These are phyloP conservation scores for Sanghuangporus baumii DNA, from an alignment of 1,284 basidiomycete species.

Conservation along the genomic window DNA sequence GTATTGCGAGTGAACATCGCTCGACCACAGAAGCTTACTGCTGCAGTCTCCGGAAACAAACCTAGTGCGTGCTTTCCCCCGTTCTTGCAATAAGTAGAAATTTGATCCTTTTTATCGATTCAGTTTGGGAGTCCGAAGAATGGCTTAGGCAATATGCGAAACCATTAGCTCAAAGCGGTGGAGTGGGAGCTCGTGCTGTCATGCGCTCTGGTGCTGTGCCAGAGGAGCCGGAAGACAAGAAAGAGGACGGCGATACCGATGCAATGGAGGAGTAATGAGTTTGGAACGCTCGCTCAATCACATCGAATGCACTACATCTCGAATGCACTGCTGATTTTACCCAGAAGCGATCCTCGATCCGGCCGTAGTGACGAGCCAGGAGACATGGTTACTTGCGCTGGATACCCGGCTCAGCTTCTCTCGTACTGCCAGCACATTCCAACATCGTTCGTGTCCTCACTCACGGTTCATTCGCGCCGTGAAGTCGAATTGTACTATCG, in stretches of 20 bases:
- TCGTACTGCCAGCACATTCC: too few species aligned
- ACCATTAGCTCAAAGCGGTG: constrained; percentile 65
- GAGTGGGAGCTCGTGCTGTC: constrained; percentile 36
- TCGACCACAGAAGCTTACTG: constrained; percentile 59
- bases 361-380: too few species aligned
- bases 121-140: constrained; percentile 84
- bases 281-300: too few species aligned
- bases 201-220: constrained; percentile 41
- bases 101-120: background rate
- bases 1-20: constrained; percentile 64
- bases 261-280: constrained; percentile 54
- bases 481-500: too few species aligned
- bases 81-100: background rate
- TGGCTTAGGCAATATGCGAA: constrained; percentile 73
- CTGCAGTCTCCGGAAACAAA: constrained; percentile 63
- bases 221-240: constrained; percentile 22
- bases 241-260: constrained; percentile 31
- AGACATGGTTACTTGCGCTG: too few species aligned
- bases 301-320: too few species aligned
- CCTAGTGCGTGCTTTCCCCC: constrained; percentile 49
- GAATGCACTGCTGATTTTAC: too few species aligned
- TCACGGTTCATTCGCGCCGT: too few species aligned
- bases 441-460: too few species aligned
- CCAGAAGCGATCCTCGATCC: too few species aligned
- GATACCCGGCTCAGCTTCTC: too few species aligned